These are phyloP conservation scores for Cenchrus fungigraminus DNA, from an alignment of 176 grass and related monocot genomes.

Conservation along the genomic window DNA sequence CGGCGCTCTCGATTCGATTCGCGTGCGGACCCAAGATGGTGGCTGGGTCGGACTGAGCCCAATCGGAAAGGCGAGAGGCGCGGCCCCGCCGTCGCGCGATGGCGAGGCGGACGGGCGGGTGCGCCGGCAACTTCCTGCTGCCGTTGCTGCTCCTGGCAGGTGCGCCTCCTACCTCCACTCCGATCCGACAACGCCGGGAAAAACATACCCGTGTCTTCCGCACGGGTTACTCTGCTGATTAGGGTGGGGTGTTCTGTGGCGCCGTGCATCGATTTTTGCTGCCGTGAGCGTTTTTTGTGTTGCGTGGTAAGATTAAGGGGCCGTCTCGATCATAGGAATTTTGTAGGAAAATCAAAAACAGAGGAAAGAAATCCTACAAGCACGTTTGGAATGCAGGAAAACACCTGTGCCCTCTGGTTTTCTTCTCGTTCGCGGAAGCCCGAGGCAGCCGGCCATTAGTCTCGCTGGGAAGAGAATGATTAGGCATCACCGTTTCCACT, in stretches of 20 bases:
- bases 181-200: conserved; percentile 5
- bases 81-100: conserved; percentile 36
- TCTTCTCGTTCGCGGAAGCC: too few relatives aligned
- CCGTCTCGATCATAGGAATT: too few relatives aligned
- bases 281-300: not conserved
- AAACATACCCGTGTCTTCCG: not conserved
- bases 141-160: conserved; percentile 63
- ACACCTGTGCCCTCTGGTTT: too few relatives aligned
- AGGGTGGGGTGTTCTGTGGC: conserved; percentile 12
- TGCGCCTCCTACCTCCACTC: conserved; percentile 2
- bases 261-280: not conserved
- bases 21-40: conserved; percentile 16
- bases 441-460: too few relatives aligned
- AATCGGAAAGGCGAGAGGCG: conserved; percentile 17
- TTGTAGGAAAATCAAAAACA: too few relatives aligned
- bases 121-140: conserved; percentile 53
- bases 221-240: not conserved
- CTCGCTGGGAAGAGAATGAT: too few relatives aligned
- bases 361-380: too few relatives aligned
- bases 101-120: conserved; percentile 54
- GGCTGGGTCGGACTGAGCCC: conserved; percentile 23
- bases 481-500: too few relatives aligned
- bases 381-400: too few relatives aligned
- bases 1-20: conserved; percentile 14
- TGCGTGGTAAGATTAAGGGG: not conserved